Base-by-base conservation (phyloP, 441 rosid species). In the Mallotus repandus region DNA sequence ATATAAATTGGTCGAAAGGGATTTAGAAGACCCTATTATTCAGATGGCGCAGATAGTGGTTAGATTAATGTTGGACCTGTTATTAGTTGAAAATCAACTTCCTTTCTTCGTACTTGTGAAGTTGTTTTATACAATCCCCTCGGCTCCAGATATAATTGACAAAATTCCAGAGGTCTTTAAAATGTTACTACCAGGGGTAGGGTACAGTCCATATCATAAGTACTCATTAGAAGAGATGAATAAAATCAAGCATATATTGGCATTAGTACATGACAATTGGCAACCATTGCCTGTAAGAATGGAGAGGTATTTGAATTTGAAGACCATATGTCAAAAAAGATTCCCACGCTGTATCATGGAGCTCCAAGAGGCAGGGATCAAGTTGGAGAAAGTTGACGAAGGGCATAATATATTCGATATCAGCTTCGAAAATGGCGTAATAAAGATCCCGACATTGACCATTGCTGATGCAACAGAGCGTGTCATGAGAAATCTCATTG, bases 61-160 rank as follows among this genome's bases (percentile, higher is more conserved):
- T 13, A 45, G 49, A 45, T 7, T 45, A 10, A 45, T 0, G 41
- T 63, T 18, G 78, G 73, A 78, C 73, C 2, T 81, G 46, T 19
- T 75, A 21, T 48, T 75, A 3, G 35, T 71, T 4, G 79, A 81
- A 70, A 78, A 78, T 69, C 79, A 78, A 64, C 73, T 81, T 50
- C 83, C 83, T 7, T 66, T 77, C 21, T 62, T 74, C 14, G 71
- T 81, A 35, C 64, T 81, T 9, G 2, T 16, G 21, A 25, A 55
- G 19, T n/a, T 46, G 3, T 8, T 45, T 45, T 0, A 8, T 0
- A 45, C 0, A 2, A 45, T 45, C 48, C 5, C 10, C 5, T 38
- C 41, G 1, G 11, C 2, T 45, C 9, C 0, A 7, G 1, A 3
- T 45, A n/a, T n/a, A n/a, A n/a, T n/a, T n/a, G n/a, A n/a, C n/a